Evolutionary conservation across 257 asterid species (phyloP).

Genomic region (Solanum clarkiae): DNA sequence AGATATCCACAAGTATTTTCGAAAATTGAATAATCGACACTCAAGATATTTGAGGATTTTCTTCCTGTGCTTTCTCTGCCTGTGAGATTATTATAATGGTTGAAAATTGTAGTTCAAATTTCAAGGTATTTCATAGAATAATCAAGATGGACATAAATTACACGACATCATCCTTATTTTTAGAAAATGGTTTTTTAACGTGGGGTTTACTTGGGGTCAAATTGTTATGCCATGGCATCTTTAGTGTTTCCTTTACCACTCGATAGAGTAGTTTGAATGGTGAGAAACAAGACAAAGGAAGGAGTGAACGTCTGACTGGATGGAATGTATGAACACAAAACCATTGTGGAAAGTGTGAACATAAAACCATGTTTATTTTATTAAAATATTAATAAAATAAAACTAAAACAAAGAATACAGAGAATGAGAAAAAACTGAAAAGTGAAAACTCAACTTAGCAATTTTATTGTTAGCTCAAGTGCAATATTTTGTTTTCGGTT

Average conservation of each 20-base stretch:
- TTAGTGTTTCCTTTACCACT: not conserved
- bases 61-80: not conserved
- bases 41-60: not conserved
- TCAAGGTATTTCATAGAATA: too few relatives aligned
- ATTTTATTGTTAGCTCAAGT: too few relatives aligned
- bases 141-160: too few relatives aligned
- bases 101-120: not conserved
- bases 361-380: not conserved
- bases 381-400: too few relatives aligned
- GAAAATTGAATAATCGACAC: not conserved
- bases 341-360: not conserved
- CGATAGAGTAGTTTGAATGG: not conserved
- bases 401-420: not conserved
- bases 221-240: not conserved
- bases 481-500: too few relatives aligned
- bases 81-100: not conserved
- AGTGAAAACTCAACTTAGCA: too few relatives aligned
- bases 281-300: not conserved
- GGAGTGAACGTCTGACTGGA: not conserved
- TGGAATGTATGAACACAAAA: not conserved
- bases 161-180: too few relatives aligned
- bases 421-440: not conserved
- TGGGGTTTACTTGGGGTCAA: not conserved
- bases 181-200: too few relatives aligned
- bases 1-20: conserved; percentile 6